Evolutionary conservation across 495 filamentous ascomycete species (phyloP).

Genomic region (Elaphomyces granulatus): DNA sequence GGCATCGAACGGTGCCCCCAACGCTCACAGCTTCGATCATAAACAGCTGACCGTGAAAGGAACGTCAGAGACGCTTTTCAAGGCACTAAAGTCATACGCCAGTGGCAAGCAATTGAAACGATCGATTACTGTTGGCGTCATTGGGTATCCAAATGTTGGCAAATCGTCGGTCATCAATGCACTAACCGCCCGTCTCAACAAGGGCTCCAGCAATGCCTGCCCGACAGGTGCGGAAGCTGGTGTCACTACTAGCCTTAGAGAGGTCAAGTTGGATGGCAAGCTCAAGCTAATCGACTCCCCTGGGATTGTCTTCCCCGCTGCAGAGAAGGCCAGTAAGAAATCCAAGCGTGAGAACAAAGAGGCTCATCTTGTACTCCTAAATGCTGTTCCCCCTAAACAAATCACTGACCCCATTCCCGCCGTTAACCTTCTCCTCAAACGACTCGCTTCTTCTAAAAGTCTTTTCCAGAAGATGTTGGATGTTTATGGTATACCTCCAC

Average conservation of each 20-base stretch:
- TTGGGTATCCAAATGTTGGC: constrained; percentile 95
- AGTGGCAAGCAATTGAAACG: constrained; percentile 72
- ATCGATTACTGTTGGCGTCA: constrained; percentile 79
- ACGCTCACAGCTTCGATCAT: constrained; percentile 87
- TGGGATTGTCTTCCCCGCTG: constrained; percentile 79
- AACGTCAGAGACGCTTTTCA: constrained; percentile 78
- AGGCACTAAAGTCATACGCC: constrained; percentile 82
- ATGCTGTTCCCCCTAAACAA: constrained; percentile 83
- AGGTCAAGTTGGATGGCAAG: constrained; percentile 90
- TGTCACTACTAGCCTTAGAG: constrained; percentile 74
- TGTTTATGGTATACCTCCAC: constrained; percentile 66
- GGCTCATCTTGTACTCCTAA: constrained; percentile 74
- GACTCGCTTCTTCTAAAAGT: constrained; percentile 50
- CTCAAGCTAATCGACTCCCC: constrained; percentile 90
- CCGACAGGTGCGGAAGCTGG: constrained; percentile 87
- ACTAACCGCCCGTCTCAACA: constrained; percentile 65
- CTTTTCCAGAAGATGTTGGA: constrained; percentile 62
- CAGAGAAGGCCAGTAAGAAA: constrained; percentile 40
- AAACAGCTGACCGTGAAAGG: constrained; percentile 73
- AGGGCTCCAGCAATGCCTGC: constrained; percentile 51
- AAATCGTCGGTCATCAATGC: constrained; percentile 97
- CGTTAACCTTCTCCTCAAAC: constrained; percentile 63
- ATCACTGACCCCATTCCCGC: constrained; percentile 85
- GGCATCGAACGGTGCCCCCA: constrained; percentile 66
- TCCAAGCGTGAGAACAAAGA: constrained; percentile 45